Evolutionary conservation across 768 basidiomycete genomes (phyloP), one percentile per base, ranked within the genome.

Genomic region (Suillus brevipes): DNA sequence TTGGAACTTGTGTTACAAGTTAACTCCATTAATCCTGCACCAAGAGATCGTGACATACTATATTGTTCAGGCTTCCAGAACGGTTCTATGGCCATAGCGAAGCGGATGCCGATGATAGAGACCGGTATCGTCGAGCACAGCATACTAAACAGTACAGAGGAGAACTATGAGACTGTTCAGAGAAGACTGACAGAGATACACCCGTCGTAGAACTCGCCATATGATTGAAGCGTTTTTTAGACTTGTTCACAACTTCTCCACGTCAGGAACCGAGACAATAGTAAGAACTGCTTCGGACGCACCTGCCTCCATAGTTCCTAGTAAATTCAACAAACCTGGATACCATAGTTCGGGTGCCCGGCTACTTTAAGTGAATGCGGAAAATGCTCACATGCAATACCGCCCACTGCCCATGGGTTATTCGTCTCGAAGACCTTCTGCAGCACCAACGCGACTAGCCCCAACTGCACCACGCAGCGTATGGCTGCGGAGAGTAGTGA

Each of bases 21-120:
- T 10, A 65, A 42, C 10, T 20, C 9, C 37, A 58, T 18, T 6
- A 25, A 28, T 28, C 40, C 3, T 0, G 12, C 16, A 25, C 40
- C 31, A 43, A 50, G 13, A 18, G 37, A 47, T 13, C 6, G 18
- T 6, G 20, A 67, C 87, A 49, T 66, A 91, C 92, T 89, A 69
- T 88, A 95, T 72, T 93, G 90, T 43, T 87, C 86, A 0, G 94
- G 92, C 31, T 80, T 84, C 94, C 95, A 95, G 75, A 95, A 93
- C 3, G 92, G 92, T 0, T 84, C 73, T 16, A 89, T 80, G 0
- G 83, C 80, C 90, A 95, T 94, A 3, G 92, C 90, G 68, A 85
- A 94, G 7, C 84, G 83, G 1, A 85, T 82, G 0, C 93, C 93
- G 13, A 94, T 77, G 63, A 95, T 84, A 1, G 93, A 90, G 31